Percentiles rank a stretch among this genome's conserved stretches.
Evolutionary conservation across 768 basidiomycete genomes (phyloP).

Genomic region (Russula abietina): DNA sequence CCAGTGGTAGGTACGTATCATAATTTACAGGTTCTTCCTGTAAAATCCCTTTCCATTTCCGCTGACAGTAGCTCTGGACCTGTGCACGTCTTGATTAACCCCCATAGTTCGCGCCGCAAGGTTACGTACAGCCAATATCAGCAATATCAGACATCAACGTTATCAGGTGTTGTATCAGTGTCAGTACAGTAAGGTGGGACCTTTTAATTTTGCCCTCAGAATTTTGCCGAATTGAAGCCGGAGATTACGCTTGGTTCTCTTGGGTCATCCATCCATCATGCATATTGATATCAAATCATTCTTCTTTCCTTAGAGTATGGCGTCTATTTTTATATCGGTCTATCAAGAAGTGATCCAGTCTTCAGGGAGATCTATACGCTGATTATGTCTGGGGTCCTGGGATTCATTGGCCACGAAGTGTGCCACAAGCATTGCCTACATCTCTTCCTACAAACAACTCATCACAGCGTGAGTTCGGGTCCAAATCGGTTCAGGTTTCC

Average conservation of each 20-base stretch:
- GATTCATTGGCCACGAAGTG: not conserved
- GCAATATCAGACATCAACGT: no score
- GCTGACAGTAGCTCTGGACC: no score
- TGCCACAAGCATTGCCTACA: not conserved
- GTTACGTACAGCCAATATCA: no score
- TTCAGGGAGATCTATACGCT: not conserved
- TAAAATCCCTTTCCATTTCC: not conserved
- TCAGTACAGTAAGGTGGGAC: no score
- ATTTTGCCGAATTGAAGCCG: no score
- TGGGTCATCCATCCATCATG: not conserved
- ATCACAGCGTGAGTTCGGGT: not conserved
- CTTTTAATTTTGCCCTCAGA: no score
- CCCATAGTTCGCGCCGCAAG: no score
- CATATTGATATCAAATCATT: not conserved
- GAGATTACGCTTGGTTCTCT: not conserved
- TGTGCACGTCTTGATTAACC: no score
- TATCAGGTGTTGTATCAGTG: no score
- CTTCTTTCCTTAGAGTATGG: not conserved
- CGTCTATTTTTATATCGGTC: not conserved
- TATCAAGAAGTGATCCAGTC: not conserved
- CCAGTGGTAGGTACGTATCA: no score
- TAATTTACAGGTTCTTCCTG: no score
- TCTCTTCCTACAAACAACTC: not conserved
- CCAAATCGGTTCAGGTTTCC: no score
- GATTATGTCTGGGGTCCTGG: not conserved